Evolutionary conservation across 2,329 filamentous ascomycete species (phyloP).

Genomic region (Phialophora expanda): DNA sequence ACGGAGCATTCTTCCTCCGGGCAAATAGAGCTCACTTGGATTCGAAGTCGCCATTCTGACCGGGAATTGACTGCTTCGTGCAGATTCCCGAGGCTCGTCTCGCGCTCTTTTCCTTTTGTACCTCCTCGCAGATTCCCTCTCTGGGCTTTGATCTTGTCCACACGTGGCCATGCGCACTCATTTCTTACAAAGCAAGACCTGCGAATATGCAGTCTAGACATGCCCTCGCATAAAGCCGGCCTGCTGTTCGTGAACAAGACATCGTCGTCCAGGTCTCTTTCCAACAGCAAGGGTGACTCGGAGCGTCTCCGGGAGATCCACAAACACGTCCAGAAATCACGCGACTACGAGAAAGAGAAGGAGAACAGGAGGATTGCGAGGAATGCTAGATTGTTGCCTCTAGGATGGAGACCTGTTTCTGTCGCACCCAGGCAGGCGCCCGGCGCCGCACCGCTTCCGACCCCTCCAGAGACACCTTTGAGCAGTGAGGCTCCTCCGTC

Average conservation of each 20-base stretch:
- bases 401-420: slow-evolving; percentile 24
- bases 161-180: slow-evolving; percentile 19
- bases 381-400: slow-evolving; percentile 19
- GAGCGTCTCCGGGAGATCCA: slow-evolving; percentile 27
- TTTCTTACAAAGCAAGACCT: slow-evolving; percentile 20
- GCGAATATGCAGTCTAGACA: slow-evolving; percentile 20
- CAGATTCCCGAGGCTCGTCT: slow-evolving; percentile 1
- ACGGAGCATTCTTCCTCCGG: too few relatives aligned
- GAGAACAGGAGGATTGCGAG: slow-evolving; percentile 21
- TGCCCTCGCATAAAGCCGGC: slow-evolving; percentile 23
- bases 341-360: slow-evolving; percentile 27
- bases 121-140: neutral
- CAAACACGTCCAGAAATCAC: slow-evolving; percentile 31
- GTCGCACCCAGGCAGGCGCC: slow-evolving; percentile 8
- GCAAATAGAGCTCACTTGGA: too few relatives aligned
- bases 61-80: too few relatives aligned
- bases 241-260: slow-evolving; percentile 33
- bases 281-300: slow-evolving; percentile 29
- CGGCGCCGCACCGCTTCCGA: neutral
- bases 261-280: slow-evolving; percentile 27
- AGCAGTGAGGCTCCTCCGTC: slow-evolving; percentile 2
- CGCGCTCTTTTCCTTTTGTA: slow-evolving; percentile 1
- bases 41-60: too few relatives aligned
- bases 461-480: slow-evolving; percentile 3
- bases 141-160: slow-evolving; percentile 9